These are phyloP conservation scores for Macroventuria anomochaeta DNA, from an alignment of 2,329 filamentous ascomycete species.

Conservation along the genomic window DNA sequence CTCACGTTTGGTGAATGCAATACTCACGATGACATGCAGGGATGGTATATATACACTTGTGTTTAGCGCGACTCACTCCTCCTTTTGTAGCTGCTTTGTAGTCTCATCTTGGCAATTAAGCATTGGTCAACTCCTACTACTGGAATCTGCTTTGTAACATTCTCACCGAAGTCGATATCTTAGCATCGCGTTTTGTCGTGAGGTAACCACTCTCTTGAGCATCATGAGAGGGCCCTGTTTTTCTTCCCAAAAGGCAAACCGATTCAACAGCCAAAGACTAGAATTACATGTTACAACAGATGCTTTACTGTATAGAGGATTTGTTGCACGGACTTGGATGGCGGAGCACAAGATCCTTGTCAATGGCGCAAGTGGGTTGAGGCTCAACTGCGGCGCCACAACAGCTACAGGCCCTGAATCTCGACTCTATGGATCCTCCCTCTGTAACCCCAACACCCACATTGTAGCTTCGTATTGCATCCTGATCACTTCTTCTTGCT, in stretches of 20 bases:
- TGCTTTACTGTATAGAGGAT: too few species aligned
- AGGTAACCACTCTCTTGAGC: not conserved
- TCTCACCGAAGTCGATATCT: too few species aligned
- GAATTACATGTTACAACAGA: too few species aligned
- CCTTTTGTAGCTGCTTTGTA: conserved; percentile 1
- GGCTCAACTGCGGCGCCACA: conserved; percentile 18
- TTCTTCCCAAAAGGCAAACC: not conserved
- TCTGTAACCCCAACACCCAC: conserved; percentile 11
- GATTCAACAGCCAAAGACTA: not conserved
- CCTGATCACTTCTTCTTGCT: not conserved
- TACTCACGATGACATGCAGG: not conserved
- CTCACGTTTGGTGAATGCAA: not conserved
- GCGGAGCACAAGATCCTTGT: conserved; percentile 1
- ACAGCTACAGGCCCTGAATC: conserved; percentile 9
- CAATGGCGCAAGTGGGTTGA: conserved; percentile 1
- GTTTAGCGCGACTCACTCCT: conserved; percentile 2
- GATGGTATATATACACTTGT: not conserved
- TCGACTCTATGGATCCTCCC: conserved; percentile 14
- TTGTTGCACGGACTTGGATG: not conserved
- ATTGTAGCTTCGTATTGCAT: conserved; percentile 2
- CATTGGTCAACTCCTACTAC: not conserved
- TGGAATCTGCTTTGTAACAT: not conserved
- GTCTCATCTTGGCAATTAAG: conserved; percentile 4
- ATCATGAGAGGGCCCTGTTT: not conserved
- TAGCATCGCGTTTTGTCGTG: not conserved